Percentiles rank a stretch among this genome's conserved stretches.
Conservation (phyloP, 1,284 basidiomycete genomes). For the Ceratobasidium sp. region DNA sequence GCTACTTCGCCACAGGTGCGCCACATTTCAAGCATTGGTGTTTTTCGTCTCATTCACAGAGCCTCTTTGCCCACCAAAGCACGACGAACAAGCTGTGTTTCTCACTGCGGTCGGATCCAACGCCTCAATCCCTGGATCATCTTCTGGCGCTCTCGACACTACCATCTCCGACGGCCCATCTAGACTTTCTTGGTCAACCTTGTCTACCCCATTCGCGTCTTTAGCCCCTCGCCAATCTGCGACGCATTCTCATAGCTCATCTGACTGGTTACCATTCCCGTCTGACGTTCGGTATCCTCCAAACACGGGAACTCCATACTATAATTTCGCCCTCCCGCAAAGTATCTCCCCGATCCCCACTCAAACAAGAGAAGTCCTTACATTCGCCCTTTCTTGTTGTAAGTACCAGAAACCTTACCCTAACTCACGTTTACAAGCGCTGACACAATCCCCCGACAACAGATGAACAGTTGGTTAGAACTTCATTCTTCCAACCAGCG, state of each 20-base stretch:
- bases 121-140: not conserved
- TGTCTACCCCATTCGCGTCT: not conserved
- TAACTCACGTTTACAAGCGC: not conserved
- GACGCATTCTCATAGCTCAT: not conserved
- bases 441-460: not conserved
- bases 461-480: constrained; percentile 18
- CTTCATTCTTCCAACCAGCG: constrained; percentile 10
- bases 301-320: too few species aligned
- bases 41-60: not conserved
- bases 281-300: not conserved
- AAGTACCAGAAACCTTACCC: not conserved
- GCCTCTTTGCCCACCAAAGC: not conserved
- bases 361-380: not conserved
- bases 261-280: not conserved
- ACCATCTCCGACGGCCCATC: not conserved
- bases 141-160: not conserved
- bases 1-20: not conserved
- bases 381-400: not conserved
- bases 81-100: not conserved
- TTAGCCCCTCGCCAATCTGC: not conserved
- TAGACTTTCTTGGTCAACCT: not conserved
- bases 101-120: not conserved
- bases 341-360: not conserved
- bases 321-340: not conserved
- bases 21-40: not conserved